phyloP scores from a whole-genome alignment of 1,139 yeast species.

The Saccharomyces hybrid region DNA sequence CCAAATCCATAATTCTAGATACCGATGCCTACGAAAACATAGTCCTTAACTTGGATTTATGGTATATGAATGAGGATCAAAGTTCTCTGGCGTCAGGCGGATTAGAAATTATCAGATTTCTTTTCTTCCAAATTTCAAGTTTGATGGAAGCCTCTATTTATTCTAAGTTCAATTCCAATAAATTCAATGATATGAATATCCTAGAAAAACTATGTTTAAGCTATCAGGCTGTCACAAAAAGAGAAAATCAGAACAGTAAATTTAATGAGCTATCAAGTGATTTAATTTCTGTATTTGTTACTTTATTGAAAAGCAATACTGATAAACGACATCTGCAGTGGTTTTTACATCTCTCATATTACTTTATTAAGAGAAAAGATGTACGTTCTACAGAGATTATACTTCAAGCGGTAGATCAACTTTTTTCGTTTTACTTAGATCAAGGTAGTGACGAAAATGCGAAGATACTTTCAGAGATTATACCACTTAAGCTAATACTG shows the following conservation, averaged over 20 bases:
- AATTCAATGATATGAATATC: slow-evolving; percentile 47
- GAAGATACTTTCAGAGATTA: slow-evolving; percentile 41
- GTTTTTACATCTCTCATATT: slow-evolving; percentile 38
- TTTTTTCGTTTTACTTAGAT: slow-evolving; percentile 10
- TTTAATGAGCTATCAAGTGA: slow-evolving; percentile 34
- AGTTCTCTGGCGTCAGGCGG: slow-evolving; percentile 8
- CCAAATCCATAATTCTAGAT: slow-evolving; percentile 40
- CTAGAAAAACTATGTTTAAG: slow-evolving; percentile 49
- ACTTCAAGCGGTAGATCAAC: slow-evolving; percentile 12
- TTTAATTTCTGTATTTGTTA: slow-evolving; percentile 34
- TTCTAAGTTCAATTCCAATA: slow-evolving; percentile 42
- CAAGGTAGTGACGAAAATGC: slow-evolving; percentile 11
- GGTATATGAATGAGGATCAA: slow-evolving; percentile 31
- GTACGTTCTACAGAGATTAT: slow-evolving; percentile 14
- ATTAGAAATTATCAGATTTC: slow-evolving; percentile 41
- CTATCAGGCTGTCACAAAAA: slow-evolving; percentile 12
- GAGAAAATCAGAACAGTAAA: slow-evolving; percentile 35
- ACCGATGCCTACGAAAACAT: slow-evolving; percentile 40
- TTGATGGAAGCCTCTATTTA: slow-evolving; percentile 47
- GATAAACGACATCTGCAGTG: slow-evolving; percentile 36
- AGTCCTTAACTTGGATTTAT: slow-evolving; percentile 44
- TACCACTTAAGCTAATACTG: slow-evolving; percentile 60
- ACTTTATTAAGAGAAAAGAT: slow-evolving; percentile 31
- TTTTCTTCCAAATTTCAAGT: slow-evolving; percentile 50
- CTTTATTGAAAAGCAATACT: slow-evolving; percentile 36